Base-by-base conservation (phyloP, 2,329 filamentous ascomycete species). In the Cladosporium sp. region DNA sequence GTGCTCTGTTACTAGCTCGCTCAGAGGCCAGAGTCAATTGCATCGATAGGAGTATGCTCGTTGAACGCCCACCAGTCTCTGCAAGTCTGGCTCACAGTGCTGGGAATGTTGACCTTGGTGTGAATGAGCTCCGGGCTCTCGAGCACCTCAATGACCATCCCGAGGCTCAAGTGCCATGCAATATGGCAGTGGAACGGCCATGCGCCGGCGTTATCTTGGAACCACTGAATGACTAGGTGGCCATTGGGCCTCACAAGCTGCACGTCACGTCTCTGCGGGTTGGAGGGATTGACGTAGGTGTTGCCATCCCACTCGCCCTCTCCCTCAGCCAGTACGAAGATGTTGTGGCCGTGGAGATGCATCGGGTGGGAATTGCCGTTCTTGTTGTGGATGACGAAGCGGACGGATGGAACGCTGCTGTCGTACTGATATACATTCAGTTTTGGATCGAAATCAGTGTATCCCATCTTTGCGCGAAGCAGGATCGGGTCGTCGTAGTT, bases 401-500 rank as follows among this genome's bases (percentile, higher is more conserved):
- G 40, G 13, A 55, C 40, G 15, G 51, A 55, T 0, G 35, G 13
- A 1, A 55, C 51, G 15, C 32, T 47, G 39, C 40, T 55, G 51
- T 55, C 25, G 51, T 55, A 64, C 1, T 77, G 75, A 64, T 81
- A 85, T 1, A 76, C 74, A n/a, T 78, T 72, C 61, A 84, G 61
- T 2, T 54, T 54, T 13, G 19, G 37, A 2, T 61, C 60, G 60
- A 67, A 74, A 3, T 49, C 40, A 12, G 53, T 56, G 12, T 66
- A 70, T 20, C 64, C 57, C 25, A 76, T 64, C 52, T 78, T 77
- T 17, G 76, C 77, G 17, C 80, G 75, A n/a, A 84, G 71, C 10
- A 87, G 73, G 1, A 82, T 76, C 0, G 84, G 84, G 22, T 77
- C 71, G 68, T 86, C 86, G 70, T 81, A 86, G 68, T 86, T 75